These are phyloP conservation scores for Vigna trinervia DNA, from an alignment of 306 rosid genomes.

Conservation along the genomic window DNA sequence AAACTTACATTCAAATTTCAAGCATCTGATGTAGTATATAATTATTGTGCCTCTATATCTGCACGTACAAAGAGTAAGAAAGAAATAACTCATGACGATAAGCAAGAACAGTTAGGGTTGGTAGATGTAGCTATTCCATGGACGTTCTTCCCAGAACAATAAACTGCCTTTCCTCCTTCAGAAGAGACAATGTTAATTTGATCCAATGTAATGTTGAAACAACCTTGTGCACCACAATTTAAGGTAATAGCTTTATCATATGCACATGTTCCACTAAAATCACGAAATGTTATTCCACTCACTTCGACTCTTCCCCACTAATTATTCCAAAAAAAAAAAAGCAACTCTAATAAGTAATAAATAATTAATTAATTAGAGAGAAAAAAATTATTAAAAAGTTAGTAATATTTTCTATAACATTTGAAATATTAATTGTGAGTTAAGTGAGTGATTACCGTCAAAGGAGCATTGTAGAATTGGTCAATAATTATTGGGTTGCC, in stretches of 20 bases:
- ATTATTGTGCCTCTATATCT: too few relatives aligned
- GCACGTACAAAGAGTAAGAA: not conserved
- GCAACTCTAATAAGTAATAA: too few relatives aligned
- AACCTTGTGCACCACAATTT: constrained; percentile 21
- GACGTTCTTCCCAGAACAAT: constrained; percentile 24
- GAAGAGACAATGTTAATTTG: constrained; percentile 20
- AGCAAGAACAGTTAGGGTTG: constrained; percentile 33
- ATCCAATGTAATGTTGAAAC: constrained; percentile 41
- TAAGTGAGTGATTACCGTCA: not conserved
- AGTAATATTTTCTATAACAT: too few relatives aligned
- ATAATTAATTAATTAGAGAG: too few relatives aligned
- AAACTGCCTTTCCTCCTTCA: not conserved
- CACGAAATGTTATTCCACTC: constrained; percentile 40
- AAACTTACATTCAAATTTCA: too few relatives aligned
- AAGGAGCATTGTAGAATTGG: not conserved
- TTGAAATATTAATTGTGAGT: too few relatives aligned
- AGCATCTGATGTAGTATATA: too few relatives aligned
- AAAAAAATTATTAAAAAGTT: too few relatives aligned
- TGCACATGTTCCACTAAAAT: constrained; percentile 39
- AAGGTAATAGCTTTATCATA: constrained; percentile 35
- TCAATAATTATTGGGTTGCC: constrained; percentile 45
- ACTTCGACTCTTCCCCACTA: constrained; percentile 23
- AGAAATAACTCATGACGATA: not conserved
- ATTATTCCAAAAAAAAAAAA: not conserved
- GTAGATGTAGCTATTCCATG: not conserved